A percentile compares a stretch with the other conserved stretches of the same genome.
These are phyloP conservation scores for Hemerocallis citrina DNA, from an alignment of 106 monocot species.

Conservation along the genomic window DNA sequence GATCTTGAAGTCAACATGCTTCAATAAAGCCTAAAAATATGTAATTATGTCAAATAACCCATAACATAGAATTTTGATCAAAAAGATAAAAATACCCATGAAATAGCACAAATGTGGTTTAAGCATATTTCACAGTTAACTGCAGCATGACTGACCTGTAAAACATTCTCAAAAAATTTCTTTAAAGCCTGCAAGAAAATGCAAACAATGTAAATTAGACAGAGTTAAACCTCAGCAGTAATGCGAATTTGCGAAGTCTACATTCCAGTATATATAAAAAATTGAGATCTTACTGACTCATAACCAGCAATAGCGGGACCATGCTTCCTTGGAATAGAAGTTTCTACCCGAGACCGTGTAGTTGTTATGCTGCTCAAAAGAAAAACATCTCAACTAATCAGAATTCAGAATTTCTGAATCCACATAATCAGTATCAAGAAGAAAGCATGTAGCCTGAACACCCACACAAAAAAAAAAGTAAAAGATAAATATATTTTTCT, in stretches of 20 bases:
- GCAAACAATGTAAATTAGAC: constrained; percentile 2
- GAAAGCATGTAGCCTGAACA: too few species aligned
- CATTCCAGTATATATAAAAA: neutral
- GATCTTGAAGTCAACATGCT: constrained; percentile 87
- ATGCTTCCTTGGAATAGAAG: constrained; percentile 92
- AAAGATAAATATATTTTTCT: too few species aligned
- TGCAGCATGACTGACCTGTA: constrained; percentile 50
- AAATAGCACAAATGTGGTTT: too few species aligned
- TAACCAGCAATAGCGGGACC: constrained; percentile 98
- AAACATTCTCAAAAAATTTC: constrained; percentile 95
- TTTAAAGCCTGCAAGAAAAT: constrained; percentile 68
- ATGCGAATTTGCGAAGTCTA: neutral
- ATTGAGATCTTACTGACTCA: constrained; percentile 55
- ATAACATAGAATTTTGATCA: too few species aligned
- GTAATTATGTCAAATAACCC: constrained; percentile 10
- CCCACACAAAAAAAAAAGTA: too few species aligned
- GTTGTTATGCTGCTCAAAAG: constrained; percentile 72
- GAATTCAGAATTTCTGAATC: neutral
- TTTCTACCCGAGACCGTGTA: constrained; percentile 79
- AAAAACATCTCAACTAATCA: too few species aligned
- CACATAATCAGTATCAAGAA: neutral
- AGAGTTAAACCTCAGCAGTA: constrained; percentile 2
- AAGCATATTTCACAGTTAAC: constrained; percentile 3
- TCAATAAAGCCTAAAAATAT: constrained; percentile 65
- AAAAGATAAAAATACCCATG: too few species aligned